Evolutionary conservation across 177 flowering plant genomes (phyloP), one percentile per base, ranked within the genome.

Genomic region (Vitis hybrid): DNA sequence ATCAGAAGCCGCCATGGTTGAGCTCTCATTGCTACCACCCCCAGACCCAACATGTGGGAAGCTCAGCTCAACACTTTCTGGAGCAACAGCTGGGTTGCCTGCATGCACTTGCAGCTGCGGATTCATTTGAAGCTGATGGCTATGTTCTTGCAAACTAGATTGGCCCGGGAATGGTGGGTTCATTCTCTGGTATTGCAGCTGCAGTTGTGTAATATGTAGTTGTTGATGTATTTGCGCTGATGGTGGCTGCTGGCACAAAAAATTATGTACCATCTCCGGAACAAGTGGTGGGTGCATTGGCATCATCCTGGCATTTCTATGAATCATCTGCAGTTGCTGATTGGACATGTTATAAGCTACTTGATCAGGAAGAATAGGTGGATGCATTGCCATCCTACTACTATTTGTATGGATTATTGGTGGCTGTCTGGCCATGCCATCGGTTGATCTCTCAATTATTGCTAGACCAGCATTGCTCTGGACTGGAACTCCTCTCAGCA

Each of bases 161-260:
- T 26, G 29, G 5, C 29, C 29, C 29, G 29, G 29, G 29, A 26
- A 26, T 26, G 29, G 29, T 26, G 29, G 49, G 65, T 61, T 69
- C 59, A 51, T 39, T 39, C 45, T 39, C 31, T 55, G 70, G 16
- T 45, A 60, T n/a, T 33, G 66, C 55, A 31, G 55, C 14, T 18
- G 58, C 26, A 3, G 19, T 45, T 65, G 69, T 16, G 3, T 39
- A 20, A 18, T 16, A 65, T 26, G 29, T 60, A 26, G 58, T 13
- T 50, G 56, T 45, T 33, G 20, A 4, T 61, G 64, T 29, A 51
- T 48, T 9, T 49, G 10, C 53, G 67, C 45, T 22, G 55, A 51
- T 55, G 68, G 59, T 73, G 72, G 60, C 68, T 63, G 66, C 18
- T 74, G 26, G 45, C 45, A 7, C 7, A 7, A 7, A 39, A 63